phyloP scores from a whole-genome alignment of 2,329 filamentous ascomycete species.

The Zymoseptoria ardabiliae region DNA sequence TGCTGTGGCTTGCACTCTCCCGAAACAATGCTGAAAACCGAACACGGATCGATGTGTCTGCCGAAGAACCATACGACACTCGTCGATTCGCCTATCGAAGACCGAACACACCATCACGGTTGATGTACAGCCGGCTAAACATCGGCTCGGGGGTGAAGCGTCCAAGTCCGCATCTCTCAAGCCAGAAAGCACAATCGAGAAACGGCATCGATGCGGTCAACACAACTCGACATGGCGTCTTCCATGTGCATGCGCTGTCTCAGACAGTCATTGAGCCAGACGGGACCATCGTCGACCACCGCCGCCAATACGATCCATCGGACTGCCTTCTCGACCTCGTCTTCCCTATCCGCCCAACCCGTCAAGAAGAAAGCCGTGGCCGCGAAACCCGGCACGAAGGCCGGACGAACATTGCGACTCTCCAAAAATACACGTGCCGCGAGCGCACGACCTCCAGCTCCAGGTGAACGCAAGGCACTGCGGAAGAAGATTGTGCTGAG shows the following conservation, averaged over 20 bases:
- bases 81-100: neutral
- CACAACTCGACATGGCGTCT: slow-evolving; percentile 16
- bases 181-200: neutral
- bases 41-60: neutral
- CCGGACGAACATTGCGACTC: slow-evolving; percentile 24
- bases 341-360: slow-evolving; percentile 21
- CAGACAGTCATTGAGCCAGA: slow-evolving; percentile 13
- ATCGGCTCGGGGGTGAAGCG: neutral
- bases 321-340: slow-evolving; percentile 30
- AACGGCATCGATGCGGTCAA: neutral
- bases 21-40: neutral
- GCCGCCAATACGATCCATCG: slow-evolving; percentile 7
- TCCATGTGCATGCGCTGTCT: slow-evolving; percentile 24
- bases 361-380: slow-evolving; percentile 17
- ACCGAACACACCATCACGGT: neutral
- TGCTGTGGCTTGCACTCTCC: neutral
- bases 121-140: neutral
- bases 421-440: slow-evolving; percentile 24
- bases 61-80: neutral
- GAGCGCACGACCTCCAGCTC: slow-evolving; percentile 27
- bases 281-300: slow-evolving; percentile 4
- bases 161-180: neutral
- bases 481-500: slow-evolving; percentile 85
- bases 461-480: slow-evolving; percentile 78
- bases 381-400: slow-evolving; percentile 13